phyloP scores from a whole-genome alignment of 2,329 filamentous ascomycete species.

The Chrysoporthe cubensis region DNA sequence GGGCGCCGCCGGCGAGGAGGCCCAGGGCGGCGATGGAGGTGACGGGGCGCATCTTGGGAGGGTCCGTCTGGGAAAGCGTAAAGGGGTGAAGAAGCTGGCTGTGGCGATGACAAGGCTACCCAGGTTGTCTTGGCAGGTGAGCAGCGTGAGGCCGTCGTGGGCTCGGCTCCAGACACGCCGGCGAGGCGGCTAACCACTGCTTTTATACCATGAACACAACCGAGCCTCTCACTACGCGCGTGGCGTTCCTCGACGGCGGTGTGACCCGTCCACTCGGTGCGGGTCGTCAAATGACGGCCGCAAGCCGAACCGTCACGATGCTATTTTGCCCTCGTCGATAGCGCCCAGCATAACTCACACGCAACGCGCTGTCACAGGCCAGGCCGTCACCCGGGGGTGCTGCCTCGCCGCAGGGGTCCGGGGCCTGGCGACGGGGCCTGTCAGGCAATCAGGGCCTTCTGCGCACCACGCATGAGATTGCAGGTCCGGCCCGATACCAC shows the following conservation, averaged over 20 bases:
- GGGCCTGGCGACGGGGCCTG: not conserved
- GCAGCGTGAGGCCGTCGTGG: not conserved
- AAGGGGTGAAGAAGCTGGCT: not conserved
- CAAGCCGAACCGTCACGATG: not conserved
- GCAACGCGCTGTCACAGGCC: not conserved
- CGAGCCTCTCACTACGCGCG: not conserved
- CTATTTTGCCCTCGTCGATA: slow-evolving; percentile 4
- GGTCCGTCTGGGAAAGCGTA: not conserved
- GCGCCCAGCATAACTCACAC: not conserved
- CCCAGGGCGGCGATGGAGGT: slow-evolving; percentile 1
- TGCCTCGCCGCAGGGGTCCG: not conserved
- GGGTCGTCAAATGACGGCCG: not conserved
- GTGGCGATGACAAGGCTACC: not conserved
- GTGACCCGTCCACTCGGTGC: slow-evolving; percentile 4
- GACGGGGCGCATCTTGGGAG: not conserved
- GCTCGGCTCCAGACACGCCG: not conserved
- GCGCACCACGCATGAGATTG: not conserved
- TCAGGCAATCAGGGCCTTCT: not conserved
- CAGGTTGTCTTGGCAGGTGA: not conserved
- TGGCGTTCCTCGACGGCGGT: not conserved
- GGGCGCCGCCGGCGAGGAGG: slow-evolving; percentile 11
- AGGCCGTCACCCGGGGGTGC: not conserved
- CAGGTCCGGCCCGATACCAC: not conserved
- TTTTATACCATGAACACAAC: not conserved
- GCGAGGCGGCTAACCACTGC: not conserved